These are phyloP conservation scores for Penicillium lagena DNA, from an alignment of 495 filamentous ascomycete species.

Conservation along the genomic window DNA sequence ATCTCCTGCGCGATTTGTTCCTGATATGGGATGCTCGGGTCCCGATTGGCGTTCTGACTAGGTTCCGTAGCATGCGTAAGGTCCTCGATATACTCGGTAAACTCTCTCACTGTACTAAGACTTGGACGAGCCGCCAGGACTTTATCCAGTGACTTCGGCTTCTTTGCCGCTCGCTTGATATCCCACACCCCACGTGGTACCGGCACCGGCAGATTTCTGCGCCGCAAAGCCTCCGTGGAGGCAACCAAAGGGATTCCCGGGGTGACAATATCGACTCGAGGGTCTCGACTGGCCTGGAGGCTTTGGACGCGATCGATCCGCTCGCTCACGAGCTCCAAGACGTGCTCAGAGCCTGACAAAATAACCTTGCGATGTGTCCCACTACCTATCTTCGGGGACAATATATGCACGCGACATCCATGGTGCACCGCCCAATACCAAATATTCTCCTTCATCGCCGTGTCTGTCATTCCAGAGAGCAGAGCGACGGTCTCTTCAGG, in stretches of 20 bases:
- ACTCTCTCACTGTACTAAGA: conserved; percentile 20
- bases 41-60: neutral
- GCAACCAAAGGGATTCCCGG: conserved; percentile 24
- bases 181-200: conserved; percentile 31
- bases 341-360: conserved; percentile 26
- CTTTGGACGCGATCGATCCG: conserved; percentile 15
- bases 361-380: conserved; percentile 29
- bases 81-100: conserved; percentile 29
- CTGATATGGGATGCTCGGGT: neutral
- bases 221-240: conserved; percentile 14
- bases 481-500: conserved; percentile 34
- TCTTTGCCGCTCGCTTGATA: neutral
- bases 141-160: conserved; percentile 4
- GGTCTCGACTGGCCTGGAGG: conserved; percentile 21
- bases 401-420: conserved; percentile 34
- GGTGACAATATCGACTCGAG: conserved; percentile 23
- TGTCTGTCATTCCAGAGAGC: conserved; percentile 22
- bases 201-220: conserved; percentile 13
- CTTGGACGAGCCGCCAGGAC: conserved; percentile 1
- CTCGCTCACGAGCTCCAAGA: conserved; percentile 21
- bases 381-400: conserved; percentile 22
- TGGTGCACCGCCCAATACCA: conserved; percentile 28
- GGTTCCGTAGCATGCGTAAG: conserved; percentile 9
- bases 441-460: conserved; percentile 29
- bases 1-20: conserved; percentile 12